These are phyloP conservation scores for Oxyria digyna DNA, from an alignment of 148 eudicot species.

Conservation along the genomic window DNA sequence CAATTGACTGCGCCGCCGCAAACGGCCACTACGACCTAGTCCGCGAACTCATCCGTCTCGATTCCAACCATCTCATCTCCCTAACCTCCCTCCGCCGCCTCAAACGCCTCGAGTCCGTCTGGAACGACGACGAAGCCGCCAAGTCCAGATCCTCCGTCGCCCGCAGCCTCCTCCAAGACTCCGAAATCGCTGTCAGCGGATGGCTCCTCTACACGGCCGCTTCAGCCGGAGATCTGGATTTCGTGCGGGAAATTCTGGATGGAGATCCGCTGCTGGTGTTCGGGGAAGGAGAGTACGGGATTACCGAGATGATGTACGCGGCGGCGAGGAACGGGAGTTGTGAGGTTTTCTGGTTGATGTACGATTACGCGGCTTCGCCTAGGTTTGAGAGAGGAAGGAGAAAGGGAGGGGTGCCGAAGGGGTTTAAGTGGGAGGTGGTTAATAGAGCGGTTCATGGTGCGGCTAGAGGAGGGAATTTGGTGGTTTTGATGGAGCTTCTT, in stretches of 20 bases:
- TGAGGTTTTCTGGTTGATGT: conserved; percentile 58
- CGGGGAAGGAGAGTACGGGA: conserved; percentile 95
- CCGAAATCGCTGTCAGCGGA: conserved; percentile 44
- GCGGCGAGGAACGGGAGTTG: conserved; percentile 65
- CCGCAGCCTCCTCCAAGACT: conserved; percentile 40
- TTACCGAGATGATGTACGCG: conserved; percentile 83
- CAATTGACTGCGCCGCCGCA: conserved; percentile 95
- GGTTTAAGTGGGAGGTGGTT: conserved; percentile 66
- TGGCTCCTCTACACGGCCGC: conserved; percentile 95
- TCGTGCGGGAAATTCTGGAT: conserved; percentile 43
- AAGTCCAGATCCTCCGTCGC: conserved; percentile 65
- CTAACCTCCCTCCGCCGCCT: conserved; percentile 81
- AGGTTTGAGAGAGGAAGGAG: conserved; percentile 36
- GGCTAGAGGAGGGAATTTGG: conserved; percentile 87
- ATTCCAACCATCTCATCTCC: conserved; percentile 71
- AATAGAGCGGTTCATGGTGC: conserved; percentile 85
- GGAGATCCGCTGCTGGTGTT: conserved; percentile 76
- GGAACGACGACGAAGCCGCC: conserved; percentile 86
- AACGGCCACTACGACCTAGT: conserved; percentile 90
- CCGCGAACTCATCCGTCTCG: conserved; percentile 71
- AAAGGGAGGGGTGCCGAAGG: conserved; percentile 31
- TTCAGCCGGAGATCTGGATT: conserved; percentile 74
- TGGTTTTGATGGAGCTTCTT: conserved; percentile 53
- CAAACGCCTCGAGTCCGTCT: conserved; percentile 79
- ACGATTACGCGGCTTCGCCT: conserved; percentile 56